phyloP scores from a whole-genome alignment of 2,329 filamentous ascomycete species.

The Cladosporium sp. region DNA sequence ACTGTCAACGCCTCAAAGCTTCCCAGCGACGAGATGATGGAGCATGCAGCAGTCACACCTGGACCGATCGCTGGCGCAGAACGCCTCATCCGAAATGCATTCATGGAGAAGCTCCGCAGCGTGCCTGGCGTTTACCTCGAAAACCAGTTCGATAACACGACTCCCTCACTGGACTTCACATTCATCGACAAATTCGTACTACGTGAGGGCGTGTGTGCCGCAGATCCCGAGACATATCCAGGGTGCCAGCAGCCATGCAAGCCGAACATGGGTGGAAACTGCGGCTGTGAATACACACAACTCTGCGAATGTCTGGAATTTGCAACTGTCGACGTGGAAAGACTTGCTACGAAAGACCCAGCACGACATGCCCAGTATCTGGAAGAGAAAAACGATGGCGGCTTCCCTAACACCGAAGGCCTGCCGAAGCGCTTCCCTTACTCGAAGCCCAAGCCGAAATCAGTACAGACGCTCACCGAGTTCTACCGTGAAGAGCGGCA shows the following conservation, averaged over 20 bases:
- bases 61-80: slow-evolving; percentile 34
- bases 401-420: slow-evolving; percentile 27
- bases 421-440: slow-evolving; percentile 64
- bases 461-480: slow-evolving; percentile 31
- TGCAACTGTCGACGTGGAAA: slow-evolving; percentile 50
- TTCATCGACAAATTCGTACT: slow-evolving; percentile 68
- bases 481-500: slow-evolving; percentile 46
- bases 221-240: slow-evolving; percentile 59
- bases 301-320: slow-evolving; percentile 70
- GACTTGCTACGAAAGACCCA: slow-evolving; percentile 32
- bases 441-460: slow-evolving; percentile 32
- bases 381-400: slow-evolving; percentile 24
- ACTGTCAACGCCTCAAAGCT: slow-evolving; percentile 36
- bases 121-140: slow-evolving; percentile 35
- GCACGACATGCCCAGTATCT: slow-evolving; percentile 22
- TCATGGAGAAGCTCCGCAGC: slow-evolving; percentile 34
- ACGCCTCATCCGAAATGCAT: slow-evolving; percentile 40
- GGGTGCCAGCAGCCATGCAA: slow-evolving; percentile 64
- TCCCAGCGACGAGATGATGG: slow-evolving; percentile 40
- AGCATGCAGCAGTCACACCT: slow-evolving; percentile 31
- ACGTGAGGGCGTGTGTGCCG: slow-evolving; percentile 59
- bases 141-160: slow-evolving; percentile 60
- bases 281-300: slow-evolving; percentile 62
- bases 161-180: slow-evolving; percentile 62
- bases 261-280: slow-evolving; percentile 52